phyloP scores from a whole-genome alignment of 108 stramenopile genomes.

The Skeletonema potamos region DNA sequence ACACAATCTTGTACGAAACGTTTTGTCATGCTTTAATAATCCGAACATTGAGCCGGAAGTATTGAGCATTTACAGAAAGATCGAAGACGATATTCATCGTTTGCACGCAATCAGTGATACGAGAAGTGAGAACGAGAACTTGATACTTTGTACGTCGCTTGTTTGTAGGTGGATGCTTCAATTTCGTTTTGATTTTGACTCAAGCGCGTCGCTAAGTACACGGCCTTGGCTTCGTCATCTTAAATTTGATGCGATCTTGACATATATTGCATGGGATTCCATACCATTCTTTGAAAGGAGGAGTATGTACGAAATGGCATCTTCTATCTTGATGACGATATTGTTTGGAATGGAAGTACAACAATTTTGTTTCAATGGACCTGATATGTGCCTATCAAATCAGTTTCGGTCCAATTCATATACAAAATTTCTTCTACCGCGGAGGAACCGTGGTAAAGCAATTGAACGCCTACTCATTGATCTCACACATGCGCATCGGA shows the following conservation, averaged over 20 bases:
- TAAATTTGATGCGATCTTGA: conserved; percentile 69
- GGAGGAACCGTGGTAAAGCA: conserved; percentile 81
- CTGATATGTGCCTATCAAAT: neutral
- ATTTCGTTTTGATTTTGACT: conserved; percentile 18
- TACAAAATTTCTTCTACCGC: conserved; percentile 43
- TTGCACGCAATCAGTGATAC: conserved; percentile 12
- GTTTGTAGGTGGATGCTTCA: conserved; percentile 50
- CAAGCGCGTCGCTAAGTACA: conserved; percentile 3
- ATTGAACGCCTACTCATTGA: conserved; percentile 77
- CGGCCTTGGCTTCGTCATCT: conserved; percentile 84
- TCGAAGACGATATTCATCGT: conserved; percentile 23
- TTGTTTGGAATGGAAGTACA: conserved; percentile 46
- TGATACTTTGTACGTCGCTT: conserved; percentile 53
- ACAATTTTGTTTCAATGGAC: conserved; percentile 32
- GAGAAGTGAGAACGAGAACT: conserved; percentile 58
- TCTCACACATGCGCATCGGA: conserved; percentile 51
- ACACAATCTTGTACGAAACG: conserved; percentile 7
- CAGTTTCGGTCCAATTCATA: conserved; percentile 11
- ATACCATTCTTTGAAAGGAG: conserved; percentile 66
- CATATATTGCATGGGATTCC: conserved; percentile 78
- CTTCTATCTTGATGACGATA: conserved; percentile 40
- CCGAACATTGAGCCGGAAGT: conserved; percentile 2
- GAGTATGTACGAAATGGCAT: conserved; percentile 49
- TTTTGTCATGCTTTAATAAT: conserved; percentile 15
- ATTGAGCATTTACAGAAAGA: neutral